Evolutionary conservation across 208 protist species (phyloP).

Genomic region (Phytomonas francai): DNA sequence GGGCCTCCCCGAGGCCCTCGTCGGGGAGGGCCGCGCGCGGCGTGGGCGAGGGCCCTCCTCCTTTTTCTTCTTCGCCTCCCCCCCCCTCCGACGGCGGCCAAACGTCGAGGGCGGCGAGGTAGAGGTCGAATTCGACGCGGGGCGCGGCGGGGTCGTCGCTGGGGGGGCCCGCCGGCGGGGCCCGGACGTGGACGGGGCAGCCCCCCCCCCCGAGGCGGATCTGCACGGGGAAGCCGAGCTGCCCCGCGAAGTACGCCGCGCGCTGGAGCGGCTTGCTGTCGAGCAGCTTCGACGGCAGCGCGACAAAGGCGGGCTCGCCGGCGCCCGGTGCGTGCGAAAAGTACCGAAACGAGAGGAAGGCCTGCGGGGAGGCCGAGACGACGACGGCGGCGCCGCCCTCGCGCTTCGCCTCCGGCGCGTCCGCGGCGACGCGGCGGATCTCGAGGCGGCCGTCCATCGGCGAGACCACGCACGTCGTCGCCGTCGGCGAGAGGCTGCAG

Average conservation of each 20-base stretch:
- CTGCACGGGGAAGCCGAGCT: constrained; percentile 37
- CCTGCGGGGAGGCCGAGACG: constrained; percentile 17
- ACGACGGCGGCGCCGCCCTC: constrained; percentile 14
- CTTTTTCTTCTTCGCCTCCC: too few species aligned
- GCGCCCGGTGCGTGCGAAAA: constrained; percentile 11
- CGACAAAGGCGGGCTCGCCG: constrained; percentile 4
- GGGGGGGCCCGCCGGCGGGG: constrained; percentile 9
- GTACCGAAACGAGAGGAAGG: constrained; percentile 21
- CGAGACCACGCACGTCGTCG: constrained; percentile 23
- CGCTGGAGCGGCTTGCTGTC: constrained; percentile 56
- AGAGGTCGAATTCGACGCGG: neutral
- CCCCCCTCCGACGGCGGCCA: too few species aligned
- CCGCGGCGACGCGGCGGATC: constrained; percentile 21
- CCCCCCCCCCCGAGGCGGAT: constrained; percentile 26
- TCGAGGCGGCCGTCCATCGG: constrained; percentile 28
- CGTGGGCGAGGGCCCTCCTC: neutral
- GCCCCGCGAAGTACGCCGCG: constrained; percentile 33
- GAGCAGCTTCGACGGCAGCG: constrained; percentile 43
- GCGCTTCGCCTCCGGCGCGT: neutral
- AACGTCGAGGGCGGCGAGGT: too few species aligned
- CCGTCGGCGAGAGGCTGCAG: constrained; percentile 23
- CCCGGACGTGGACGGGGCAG: constrained; percentile 25
- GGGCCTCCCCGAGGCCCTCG: neutral
- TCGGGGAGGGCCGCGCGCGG: neutral
- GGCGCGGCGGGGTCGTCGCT: constrained; percentile 6